A percentile compares a stretch with the other conserved stretches of the same genome.
Evolutionary conservation across 352 stramenopile species (phyloP).

Genomic region (Pythium brachiatum): DNA sequence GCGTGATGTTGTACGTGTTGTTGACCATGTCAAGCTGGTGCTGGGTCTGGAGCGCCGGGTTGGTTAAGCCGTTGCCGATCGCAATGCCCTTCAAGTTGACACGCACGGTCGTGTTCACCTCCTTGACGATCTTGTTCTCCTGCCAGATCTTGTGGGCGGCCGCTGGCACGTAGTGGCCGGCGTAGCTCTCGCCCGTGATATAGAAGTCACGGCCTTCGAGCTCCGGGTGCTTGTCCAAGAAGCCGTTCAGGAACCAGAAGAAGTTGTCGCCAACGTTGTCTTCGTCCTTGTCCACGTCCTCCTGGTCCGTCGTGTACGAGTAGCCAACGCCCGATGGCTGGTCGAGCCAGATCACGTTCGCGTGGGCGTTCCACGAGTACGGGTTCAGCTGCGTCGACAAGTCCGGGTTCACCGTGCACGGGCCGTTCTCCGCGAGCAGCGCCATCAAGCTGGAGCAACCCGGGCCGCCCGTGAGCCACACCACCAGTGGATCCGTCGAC

Average conservation of each 20-base stretch:
- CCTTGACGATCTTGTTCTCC: conserved; percentile 40
- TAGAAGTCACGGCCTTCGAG: conserved; percentile 57
- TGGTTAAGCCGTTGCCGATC: conserved; percentile 54
- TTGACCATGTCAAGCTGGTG: conserved; percentile 58
- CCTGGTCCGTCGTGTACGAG: conserved; percentile 30
- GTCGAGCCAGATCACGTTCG: conserved; percentile 60
- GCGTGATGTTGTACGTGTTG: conserved; percentile 69
- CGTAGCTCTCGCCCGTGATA: conserved; percentile 72
- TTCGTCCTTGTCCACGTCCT: conserved; percentile 37
- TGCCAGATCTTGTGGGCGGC: conserved; percentile 47
- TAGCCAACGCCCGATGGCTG: conserved; percentile 47
- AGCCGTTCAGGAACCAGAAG: conserved; percentile 65
- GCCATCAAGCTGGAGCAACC: conserved; percentile 46
- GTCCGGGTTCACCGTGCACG: conserved; percentile 40
- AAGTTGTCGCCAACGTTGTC: conserved; percentile 64
- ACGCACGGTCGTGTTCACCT: conserved; percentile 3
- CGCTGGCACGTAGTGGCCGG: conserved; percentile 58
- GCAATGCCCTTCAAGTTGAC: conserved; percentile 56
- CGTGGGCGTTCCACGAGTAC: conserved; percentile 50
- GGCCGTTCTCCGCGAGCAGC: conserved; percentile 53
- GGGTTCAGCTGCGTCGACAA: conserved; percentile 35
- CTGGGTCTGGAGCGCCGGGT: conserved; percentile 35
- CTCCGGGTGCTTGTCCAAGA: conserved; percentile 57
- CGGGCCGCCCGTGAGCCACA: conserved; percentile 59
- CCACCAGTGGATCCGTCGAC: conserved; percentile 41